phyloP scores from a whole-genome alignment of 176 grass and related monocot genomes.

The Zoysia pacifica region DNA sequence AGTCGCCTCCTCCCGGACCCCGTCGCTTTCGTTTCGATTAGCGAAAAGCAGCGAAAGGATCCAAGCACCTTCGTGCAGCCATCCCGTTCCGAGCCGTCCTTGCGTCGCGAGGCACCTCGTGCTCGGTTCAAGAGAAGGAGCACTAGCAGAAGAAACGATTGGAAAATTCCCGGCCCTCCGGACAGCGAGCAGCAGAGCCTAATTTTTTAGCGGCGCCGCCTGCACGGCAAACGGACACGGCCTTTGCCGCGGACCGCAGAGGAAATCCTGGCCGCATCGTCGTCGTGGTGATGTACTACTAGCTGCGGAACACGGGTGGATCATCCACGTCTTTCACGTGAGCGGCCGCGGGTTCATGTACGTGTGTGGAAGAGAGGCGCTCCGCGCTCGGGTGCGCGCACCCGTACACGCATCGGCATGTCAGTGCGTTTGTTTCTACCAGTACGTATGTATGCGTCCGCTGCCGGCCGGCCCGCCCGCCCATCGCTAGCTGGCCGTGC shows the following conservation, averaged over 20 bases:
- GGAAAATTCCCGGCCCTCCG: neutral
- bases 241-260: neutral
- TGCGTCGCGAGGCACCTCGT: neutral
- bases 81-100: neutral
- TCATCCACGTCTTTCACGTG: neutral
- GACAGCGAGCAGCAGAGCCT: no score
- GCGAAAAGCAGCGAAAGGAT: neutral
- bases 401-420: neutral
- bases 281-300: neutral
- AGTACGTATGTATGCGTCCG: neutral
- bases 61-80: constrained; percentile 49
- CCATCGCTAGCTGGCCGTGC: neutral
- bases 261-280: neutral
- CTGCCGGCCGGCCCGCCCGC: neutral
- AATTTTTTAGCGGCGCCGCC: no score
- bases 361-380: neutral
- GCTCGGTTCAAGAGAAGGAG: neutral
- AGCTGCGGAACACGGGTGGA: neutral
- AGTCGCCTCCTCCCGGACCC: neutral
- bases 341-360: neutral
- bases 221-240: no score
- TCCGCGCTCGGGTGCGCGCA: neutral
- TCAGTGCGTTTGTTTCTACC: neutral
- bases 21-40: constrained; percentile 1
- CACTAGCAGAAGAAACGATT: no score